phyloP scores from a whole-genome alignment of 495 filamentous ascomycete species.

The Clavariopsis aquatica region DNA sequence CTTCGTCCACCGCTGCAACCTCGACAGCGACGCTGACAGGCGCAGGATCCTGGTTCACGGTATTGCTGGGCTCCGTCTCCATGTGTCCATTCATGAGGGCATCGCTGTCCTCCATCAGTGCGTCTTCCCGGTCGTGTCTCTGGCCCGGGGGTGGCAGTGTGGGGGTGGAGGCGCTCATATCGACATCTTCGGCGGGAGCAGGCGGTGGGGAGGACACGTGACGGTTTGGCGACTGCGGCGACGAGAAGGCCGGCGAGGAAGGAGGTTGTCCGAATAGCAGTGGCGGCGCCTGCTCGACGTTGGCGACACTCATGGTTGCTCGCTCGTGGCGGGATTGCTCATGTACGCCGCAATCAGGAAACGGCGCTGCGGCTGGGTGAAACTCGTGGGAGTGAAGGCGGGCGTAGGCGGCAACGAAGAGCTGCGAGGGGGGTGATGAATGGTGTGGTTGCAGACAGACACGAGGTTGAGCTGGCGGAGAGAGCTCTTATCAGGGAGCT shows the following conservation, averaged over 20 bases:
- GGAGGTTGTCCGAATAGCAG: slow-evolving; percentile 37
- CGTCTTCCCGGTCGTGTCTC: slow-evolving; percentile 41
- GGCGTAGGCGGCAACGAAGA: not conserved
- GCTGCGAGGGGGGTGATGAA: slow-evolving; percentile 1
- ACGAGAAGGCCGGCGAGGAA: slow-evolving; percentile 25
- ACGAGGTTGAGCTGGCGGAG: not conserved
- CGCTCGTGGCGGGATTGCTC: not conserved
- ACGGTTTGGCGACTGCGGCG: slow-evolving; percentile 33
- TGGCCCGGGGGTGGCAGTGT: slow-evolving; percentile 35
- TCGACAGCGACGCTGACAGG: slow-evolving; percentile 15
- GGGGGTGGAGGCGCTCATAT: slow-evolving; percentile 40
- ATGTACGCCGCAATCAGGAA: slow-evolving; percentile 7
- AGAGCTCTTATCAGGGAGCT: slow-evolving; percentile 18
- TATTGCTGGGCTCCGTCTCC: not conserved
- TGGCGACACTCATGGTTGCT: slow-evolving; percentile 37
- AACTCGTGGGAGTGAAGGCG: not conserved
- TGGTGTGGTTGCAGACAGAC: not conserved
- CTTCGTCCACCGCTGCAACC: slow-evolving; percentile 36
- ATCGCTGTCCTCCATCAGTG: slow-evolving; percentile 31
- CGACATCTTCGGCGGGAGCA: slow-evolving; percentile 33
- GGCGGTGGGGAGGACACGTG: slow-evolving; percentile 30
- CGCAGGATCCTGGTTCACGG: not conserved
- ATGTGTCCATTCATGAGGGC: slow-evolving; percentile 31
- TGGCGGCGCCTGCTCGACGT: slow-evolving; percentile 37
- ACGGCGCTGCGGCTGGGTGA: not conserved